Evolutionary conservation across 768 basidiomycete genomes (phyloP), one percentile per base, ranked within the genome.

Genomic region (Boletellus emodensis): DNA sequence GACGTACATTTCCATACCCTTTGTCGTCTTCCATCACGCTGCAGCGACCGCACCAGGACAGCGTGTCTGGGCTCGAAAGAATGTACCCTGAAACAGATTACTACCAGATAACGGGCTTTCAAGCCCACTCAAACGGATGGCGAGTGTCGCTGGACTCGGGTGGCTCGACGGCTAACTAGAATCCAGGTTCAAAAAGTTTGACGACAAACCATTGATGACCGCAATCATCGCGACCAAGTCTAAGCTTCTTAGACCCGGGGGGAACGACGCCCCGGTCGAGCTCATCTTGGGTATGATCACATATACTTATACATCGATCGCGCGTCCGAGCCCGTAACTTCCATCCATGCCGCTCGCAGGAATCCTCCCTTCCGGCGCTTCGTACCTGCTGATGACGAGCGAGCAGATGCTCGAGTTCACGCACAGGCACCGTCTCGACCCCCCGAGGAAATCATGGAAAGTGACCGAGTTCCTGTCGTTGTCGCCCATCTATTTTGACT

Each of bases 401-500:
- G 62, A 65, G 32, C 73, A 76, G 47, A 58, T 58, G 59, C 53
- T 35, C 30, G 34, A 33, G 18, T 70, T 61, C 53, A 54, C 59
- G 5, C 58, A 12, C 40, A 55, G 32, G 30, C 49, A 67, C 15
- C 53, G 48, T 4, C 54, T 60, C n/a, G 28, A 2, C 3, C 24
- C 48, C 20, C 60, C 55, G 35, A 61, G 60, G 28, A 46, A 40
- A 0, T 38, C 58, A 0, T 54, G 60, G 52, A 39, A 6, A 6
- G 51, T 64, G 5, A 47, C 45, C 4, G 57, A 71, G 9, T 78
- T 77, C 48, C 65, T 71, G 24, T 79, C 78, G 0, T 54, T 81
- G 8, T 80, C 79, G 0, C 79, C 79, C 1, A 76, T 80, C 32
- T 60, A 66, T 38, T 81, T 81, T 45, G 14, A 44, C 41, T 58